Evolutionary conservation across 1,139 yeast species (phyloP).

Genomic region (Kurtzmaniella quercitrusa): DNA sequence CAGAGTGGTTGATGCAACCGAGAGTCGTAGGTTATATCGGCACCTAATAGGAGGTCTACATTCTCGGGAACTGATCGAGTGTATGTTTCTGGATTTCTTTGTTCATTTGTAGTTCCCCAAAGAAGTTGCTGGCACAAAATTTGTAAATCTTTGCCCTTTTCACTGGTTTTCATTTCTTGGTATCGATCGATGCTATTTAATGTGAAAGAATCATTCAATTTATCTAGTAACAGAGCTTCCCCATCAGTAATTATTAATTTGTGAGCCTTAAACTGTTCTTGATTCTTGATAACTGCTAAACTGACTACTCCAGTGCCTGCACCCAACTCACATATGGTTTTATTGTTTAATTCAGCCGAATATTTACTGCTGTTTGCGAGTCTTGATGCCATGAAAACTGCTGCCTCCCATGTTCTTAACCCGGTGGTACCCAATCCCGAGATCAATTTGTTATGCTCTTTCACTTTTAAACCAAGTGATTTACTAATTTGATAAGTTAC

Average conservation of each 20-base stretch:
- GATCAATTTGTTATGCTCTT: constrained; percentile 61
- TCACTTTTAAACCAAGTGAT: constrained; percentile 33
- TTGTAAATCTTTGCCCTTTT: neutral
- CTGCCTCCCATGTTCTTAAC: constrained; percentile 91
- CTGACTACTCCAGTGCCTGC: constrained; percentile 91
- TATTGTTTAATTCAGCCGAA: constrained; percentile 10
- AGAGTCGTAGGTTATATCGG: constrained; percentile 83
- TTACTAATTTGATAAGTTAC: constrained; percentile 39
- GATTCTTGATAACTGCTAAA: constrained; percentile 40
- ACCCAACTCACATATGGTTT: constrained; percentile 65
- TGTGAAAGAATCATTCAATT: constrained; percentile 40
- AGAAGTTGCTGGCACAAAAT: constrained; percentile 29
- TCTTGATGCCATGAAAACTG: constrained; percentile 54
- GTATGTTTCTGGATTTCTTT: constrained; percentile 22
- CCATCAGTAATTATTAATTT: constrained; percentile 71
- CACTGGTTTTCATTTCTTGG: neutral
- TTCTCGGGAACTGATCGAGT: constrained; percentile 19
- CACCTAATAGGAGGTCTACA: constrained; percentile 59
- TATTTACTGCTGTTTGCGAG: constrained; percentile 24
- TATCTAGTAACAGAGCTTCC: constrained; percentile 56
- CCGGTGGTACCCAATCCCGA: constrained; percentile 85
- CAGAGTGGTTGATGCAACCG: constrained; percentile 55
- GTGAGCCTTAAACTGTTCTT: constrained; percentile 12
- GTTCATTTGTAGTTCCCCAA: constrained; percentile 48
- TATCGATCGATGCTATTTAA: constrained; percentile 32